These are phyloP conservation scores for Manihot esculenta DNA, from an alignment of 441 rosid species.

Conservation along the genomic window DNA sequence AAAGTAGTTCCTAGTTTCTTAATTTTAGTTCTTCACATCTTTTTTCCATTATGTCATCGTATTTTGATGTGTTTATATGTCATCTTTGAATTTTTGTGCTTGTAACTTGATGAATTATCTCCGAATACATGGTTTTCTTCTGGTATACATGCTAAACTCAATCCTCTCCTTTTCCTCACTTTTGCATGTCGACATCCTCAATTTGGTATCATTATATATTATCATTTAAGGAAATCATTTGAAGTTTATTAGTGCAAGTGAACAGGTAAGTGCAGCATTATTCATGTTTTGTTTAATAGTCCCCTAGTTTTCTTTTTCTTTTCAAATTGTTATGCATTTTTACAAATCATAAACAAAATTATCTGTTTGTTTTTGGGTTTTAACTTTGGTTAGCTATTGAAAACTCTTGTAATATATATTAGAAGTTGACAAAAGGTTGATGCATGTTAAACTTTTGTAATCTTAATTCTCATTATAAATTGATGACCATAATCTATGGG, in stretches of 20 bases:
- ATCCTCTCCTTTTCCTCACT: not conserved
- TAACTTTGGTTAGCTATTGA: constrained; percentile 2
- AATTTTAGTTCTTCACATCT: constrained; percentile 4
- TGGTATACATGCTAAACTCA: not conserved
- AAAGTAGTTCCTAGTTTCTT: constrained; percentile 53
- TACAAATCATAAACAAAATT: not conserved
- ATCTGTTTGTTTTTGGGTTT: not conserved
- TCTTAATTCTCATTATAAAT: not conserved
- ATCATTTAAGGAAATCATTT: constrained; percentile 95
- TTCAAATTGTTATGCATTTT: not conserved
- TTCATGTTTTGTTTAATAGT: constrained; percentile 11
- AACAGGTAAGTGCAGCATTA: constrained; percentile 57
- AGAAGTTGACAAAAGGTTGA: constrained; percentile 9
- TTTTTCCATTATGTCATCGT: constrained; percentile 13
- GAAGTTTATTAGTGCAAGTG: constrained; percentile 81
- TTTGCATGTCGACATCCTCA: not conserved
- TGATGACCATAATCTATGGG: not conserved
- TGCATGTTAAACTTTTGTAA: not conserved
- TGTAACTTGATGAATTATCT: not conserved
- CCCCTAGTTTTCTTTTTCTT: not conserved
- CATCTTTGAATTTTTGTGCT: not conserved
- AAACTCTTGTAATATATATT: not conserved
- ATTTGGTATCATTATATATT: constrained; percentile 54
- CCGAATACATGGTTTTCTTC: not conserved
- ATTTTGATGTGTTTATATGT: not conserved